These are phyloP conservation scores for Juglanconis juglandina DNA, from an alignment of 2,329 filamentous ascomycete species.

Conservation along the genomic window DNA sequence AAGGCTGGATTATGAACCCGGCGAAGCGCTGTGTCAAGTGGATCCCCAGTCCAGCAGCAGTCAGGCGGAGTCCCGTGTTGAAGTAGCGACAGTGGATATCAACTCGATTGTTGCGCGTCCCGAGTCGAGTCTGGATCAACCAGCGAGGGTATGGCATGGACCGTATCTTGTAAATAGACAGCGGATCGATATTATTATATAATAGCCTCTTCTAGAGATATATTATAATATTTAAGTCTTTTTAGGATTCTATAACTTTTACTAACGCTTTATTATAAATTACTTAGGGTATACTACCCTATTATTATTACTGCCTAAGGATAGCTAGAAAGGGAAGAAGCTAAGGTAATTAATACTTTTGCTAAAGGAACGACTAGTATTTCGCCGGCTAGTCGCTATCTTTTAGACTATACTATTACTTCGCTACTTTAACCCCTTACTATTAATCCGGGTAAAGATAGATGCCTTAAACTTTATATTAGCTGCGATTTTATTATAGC, in stretches of 20 bases:
- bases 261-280: constrained; percentile 2
- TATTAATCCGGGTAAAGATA: not conserved
- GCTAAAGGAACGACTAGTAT: not conserved
- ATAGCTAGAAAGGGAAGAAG: not conserved
- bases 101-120: too few relatives aligned
- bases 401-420: not conserved
- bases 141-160: not conserved
- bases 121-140: not conserved
- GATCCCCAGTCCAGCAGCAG: not conserved
- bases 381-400: not conserved
- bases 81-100: too few relatives aligned
- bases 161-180: not conserved
- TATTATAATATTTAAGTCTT: constrained; percentile 18
- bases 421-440: not conserved
- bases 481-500: not conserved
- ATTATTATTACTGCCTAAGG: not conserved
- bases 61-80: too few relatives aligned
- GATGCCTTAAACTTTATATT: not conserved
- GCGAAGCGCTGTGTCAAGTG: not conserved
- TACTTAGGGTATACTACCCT: not conserved
- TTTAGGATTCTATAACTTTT: constrained; percentile 22
- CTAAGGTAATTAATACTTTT: not conserved
- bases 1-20: not conserved
- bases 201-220: not conserved
- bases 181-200: not conserved